These are phyloP conservation scores for Stevia rebaudiana DNA, from an alignment of 140 eudicot species.

Conservation along the genomic window DNA sequence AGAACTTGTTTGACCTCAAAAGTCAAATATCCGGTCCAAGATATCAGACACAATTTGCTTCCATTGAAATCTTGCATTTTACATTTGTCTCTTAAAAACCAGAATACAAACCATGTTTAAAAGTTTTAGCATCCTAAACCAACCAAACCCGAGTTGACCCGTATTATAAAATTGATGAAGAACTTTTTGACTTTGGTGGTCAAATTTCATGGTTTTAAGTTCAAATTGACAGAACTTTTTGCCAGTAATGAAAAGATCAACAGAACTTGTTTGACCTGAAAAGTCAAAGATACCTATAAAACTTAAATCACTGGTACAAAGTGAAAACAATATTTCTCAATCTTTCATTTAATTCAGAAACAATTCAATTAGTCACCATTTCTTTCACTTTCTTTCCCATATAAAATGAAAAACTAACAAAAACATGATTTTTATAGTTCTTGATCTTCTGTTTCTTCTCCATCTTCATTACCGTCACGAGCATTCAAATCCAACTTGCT, in stretches of 20 bases:
- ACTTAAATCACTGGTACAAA: constrained; percentile 11
- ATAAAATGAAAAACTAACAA: neutral
- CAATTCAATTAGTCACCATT: constrained; percentile 12
- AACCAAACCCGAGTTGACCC: too few species aligned
- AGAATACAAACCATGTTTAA: too few species aligned
- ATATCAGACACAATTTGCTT: constrained; percentile 62
- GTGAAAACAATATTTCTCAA: constrained; percentile 6
- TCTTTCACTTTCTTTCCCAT: constrained; percentile 9
- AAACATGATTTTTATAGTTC: constrained; percentile 11
- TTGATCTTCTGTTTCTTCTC: constrained; percentile 35
- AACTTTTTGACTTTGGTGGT: neutral
- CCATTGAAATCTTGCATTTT: constrained; percentile 74
- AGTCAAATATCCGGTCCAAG: neutral
- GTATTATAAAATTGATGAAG: too few species aligned
- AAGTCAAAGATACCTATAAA: constrained; percentile 9
- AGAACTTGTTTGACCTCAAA: constrained; percentile 3
- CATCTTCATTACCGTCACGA: constrained; percentile 49
- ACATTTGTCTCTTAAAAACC: constrained; percentile 27
- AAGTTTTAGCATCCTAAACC: too few species aligned
- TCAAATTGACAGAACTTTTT: too few species aligned
- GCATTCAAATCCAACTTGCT: constrained; percentile 72
- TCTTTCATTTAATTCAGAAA: constrained; percentile 14
- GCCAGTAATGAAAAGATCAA: neutral
- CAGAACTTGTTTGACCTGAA: neutral
- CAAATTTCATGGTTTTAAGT: neutral